A percentile compares a stretch with the other conserved stretches of the same genome.
These are phyloP conservation scores for Rhodotorula sp. DNA, from an alignment of 1,284 basidiomycete species.

Conservation along the genomic window DNA sequence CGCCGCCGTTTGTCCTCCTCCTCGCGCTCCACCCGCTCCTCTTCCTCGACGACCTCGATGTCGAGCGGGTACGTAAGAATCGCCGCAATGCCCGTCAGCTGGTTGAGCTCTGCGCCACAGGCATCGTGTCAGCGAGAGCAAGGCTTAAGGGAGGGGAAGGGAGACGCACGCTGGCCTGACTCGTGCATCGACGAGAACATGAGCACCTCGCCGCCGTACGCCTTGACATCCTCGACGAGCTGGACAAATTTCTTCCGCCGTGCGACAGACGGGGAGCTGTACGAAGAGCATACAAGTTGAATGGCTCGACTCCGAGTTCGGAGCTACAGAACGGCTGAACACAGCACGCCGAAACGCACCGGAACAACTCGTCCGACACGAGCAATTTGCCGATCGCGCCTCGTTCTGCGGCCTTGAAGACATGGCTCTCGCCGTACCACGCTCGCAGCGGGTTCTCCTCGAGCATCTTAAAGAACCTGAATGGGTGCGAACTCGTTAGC, in stretches of 20 bases:
- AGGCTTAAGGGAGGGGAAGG: no score
- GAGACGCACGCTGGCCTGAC: slow-evolving; percentile 79
- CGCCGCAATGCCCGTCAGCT: slow-evolving; percentile 90
- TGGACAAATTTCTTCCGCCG: slow-evolving; percentile 68
- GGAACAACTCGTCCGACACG: slow-evolving; percentile 92
- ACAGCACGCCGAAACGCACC: slow-evolving; percentile 54
- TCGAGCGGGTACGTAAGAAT: slow-evolving; percentile 95
- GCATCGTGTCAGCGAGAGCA: not conserved
- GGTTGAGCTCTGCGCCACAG: slow-evolving; percentile 72
- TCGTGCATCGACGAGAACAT: slow-evolving; percentile 99
- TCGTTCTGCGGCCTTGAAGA: slow-evolving; percentile 82
- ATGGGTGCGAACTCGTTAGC: not conserved
- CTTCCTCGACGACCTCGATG: slow-evolving; percentile 60
- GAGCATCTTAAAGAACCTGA: slow-evolving; percentile 94
- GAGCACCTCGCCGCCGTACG: slow-evolving; percentile 85
- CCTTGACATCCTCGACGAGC: slow-evolving; percentile 83
- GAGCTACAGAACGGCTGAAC: not conserved
- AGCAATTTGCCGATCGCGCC: slow-evolving; percentile 92
- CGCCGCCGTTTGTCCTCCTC: slow-evolving; percentile 2
- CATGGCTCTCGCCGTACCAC: slow-evolving; percentile 97
- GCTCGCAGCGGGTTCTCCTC: slow-evolving; percentile 90
- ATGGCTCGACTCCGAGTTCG: not conserved
- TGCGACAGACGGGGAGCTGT: slow-evolving; percentile 30
- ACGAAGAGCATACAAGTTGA: not conserved
- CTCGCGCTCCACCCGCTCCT: slow-evolving; percentile 35